These are phyloP conservation scores for Xylaria intraflava DNA, from an alignment of 495 filamentous ascomycete genomes.

Conservation along the genomic window DNA sequence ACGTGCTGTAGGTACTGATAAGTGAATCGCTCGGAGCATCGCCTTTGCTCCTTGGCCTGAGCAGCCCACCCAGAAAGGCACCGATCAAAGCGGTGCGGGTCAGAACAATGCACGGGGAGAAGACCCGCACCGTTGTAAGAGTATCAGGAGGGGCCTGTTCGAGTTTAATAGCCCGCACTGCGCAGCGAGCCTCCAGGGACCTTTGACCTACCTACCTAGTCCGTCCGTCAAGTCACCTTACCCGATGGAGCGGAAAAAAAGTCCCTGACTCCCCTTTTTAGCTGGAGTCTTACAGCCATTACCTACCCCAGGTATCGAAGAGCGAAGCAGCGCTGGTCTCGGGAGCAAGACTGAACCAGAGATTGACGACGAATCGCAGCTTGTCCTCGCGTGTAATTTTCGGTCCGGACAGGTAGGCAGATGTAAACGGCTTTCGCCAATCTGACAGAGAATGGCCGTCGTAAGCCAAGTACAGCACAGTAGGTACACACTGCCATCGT, in stretches of 20 bases:
- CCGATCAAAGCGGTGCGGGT: no score
- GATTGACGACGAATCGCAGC: background rate
- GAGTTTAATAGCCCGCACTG: background rate
- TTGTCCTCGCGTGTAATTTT: background rate
- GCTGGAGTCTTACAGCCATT: background rate
- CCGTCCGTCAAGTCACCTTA: background rate
- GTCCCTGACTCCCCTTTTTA: slow-evolving; percentile 6
- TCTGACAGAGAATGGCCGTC: background rate
- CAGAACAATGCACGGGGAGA: no score
- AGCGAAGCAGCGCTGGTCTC: background rate
- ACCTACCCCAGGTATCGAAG: no score
- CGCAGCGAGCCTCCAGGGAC: background rate
- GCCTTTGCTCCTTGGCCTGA: no score
- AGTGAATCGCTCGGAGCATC: no score
- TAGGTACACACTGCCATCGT: background rate
- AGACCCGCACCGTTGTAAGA: background rate
- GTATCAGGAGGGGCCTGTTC: background rate
- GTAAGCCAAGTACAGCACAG: background rate
- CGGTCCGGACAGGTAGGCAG: no score
- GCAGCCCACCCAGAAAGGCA: no score
- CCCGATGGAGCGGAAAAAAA: background rate
- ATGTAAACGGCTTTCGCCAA: no score
- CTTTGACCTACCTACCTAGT: no score
- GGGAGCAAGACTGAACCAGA: background rate
- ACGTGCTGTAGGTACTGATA: no score